phyloP scores from a whole-genome alignment of 139 green algal genomes.

The Axilococcus clingmanii region DNA sequence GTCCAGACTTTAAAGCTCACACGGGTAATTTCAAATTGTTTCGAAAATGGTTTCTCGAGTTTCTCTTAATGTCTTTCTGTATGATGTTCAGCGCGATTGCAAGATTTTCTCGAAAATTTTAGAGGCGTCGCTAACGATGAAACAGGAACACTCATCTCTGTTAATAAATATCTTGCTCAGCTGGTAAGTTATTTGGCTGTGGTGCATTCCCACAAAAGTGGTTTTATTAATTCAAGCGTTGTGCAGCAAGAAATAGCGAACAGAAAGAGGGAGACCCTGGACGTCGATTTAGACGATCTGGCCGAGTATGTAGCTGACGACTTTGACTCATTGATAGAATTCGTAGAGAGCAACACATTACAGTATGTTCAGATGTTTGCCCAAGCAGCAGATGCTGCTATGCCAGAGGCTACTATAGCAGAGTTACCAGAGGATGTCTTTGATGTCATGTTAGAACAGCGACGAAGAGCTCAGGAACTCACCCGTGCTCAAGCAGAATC shows the following conservation, averaged over 20 bases:
- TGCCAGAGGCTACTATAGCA: constrained; percentile 46
- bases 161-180: no score
- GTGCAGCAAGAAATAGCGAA: constrained; percentile 91
- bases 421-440: constrained; percentile 59
- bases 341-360: constrained; percentile 65
- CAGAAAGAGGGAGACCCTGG: constrained; percentile 46
- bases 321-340: constrained; percentile 37
- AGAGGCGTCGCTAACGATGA: no score
- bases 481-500: constrained; percentile 15
- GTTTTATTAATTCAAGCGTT: neutral
- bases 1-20: no score
- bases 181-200: no score
- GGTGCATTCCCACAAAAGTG: neutral
- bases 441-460: constrained; percentile 66
- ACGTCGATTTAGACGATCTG: constrained; percentile 74
- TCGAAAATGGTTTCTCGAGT: no score
- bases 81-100: no score
- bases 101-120: no score
- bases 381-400: constrained; percentile 63
- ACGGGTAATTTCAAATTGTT: no score
- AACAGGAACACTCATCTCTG: no score
- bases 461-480: constrained; percentile 10
- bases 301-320: constrained; percentile 18
- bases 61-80: no score
- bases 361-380: constrained; percentile 71